Evolutionary conservation across 495 filamentous ascomycete genomes (phyloP).

Genomic region (Copromyces sp.): DNA sequence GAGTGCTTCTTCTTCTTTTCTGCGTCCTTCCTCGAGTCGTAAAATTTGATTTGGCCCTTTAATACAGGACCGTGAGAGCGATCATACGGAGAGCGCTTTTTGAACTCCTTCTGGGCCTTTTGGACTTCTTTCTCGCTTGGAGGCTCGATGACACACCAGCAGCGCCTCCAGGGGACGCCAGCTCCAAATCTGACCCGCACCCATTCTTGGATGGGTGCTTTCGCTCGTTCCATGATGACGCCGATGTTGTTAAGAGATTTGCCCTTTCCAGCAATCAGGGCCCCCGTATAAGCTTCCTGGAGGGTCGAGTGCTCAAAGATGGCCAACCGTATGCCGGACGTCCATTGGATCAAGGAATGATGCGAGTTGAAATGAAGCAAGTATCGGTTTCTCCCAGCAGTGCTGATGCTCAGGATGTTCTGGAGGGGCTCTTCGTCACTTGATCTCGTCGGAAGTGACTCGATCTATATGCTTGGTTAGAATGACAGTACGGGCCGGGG

Average conservation of each 20-base stretch:
- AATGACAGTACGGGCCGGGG: not conserved
- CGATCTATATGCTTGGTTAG: conserved; percentile 50
- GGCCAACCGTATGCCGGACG: conserved; percentile 82
- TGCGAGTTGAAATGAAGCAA: conserved; percentile 91
- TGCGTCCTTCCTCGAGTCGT: conserved; percentile 55
- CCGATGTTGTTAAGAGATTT: conserved; percentile 79
- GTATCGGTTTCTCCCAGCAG: conserved; percentile 90
- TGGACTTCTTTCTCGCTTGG: conserved; percentile 86
- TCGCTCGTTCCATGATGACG: conserved; percentile 68
- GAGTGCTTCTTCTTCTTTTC: conserved; percentile 85
- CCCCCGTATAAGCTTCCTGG: conserved; percentile 94
- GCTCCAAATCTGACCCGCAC: conserved; percentile 91
- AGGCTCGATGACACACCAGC: conserved; percentile 89
- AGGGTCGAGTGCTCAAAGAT: conserved; percentile 92
- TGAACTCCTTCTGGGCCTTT: conserved; percentile 70
- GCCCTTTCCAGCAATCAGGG: conserved; percentile 90
- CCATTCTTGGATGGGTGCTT: conserved; percentile 81
- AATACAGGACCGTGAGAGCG: conserved; percentile 50
- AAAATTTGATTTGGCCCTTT: conserved; percentile 88
- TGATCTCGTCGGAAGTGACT: conserved; percentile 73
- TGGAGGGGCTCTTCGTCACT: conserved; percentile 67
- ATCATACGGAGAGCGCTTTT: conserved; percentile 81
- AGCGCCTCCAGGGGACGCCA: conserved; percentile 90
- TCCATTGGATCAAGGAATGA: conserved; percentile 92
- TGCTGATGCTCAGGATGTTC: conserved; percentile 91